These are phyloP conservation scores for Anethum foeniculum DNA, from an alignment of 140 eudicot genomes.

Conservation along the genomic window DNA sequence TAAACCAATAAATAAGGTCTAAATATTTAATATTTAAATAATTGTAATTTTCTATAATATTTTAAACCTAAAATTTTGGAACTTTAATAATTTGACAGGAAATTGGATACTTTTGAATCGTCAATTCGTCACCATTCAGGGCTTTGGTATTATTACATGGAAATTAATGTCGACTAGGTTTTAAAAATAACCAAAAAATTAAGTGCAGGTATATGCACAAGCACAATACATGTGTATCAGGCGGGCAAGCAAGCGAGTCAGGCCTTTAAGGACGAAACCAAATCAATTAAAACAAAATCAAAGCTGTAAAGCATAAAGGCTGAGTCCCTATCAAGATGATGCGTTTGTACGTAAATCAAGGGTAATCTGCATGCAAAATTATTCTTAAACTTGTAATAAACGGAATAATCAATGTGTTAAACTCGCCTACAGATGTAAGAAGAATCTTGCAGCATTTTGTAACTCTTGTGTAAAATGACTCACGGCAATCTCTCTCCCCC, in stretches of 20 bases:
- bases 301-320: constrained; percentile 6
- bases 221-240: background rate
- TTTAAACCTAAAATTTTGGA: too few species aligned
- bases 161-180: background rate
- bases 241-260: background rate
- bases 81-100: too few species aligned
- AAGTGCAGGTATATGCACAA: background rate
- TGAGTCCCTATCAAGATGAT: background rate
- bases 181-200: background rate
- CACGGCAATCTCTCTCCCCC: too few species aligned
- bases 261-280: background rate
- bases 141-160: too few species aligned
- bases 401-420: background rate
- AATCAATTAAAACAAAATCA: background rate
- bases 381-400: background rate
- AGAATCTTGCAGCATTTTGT: background rate
- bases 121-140: too few species aligned
- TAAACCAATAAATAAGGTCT: too few species aligned
- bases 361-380: background rate
- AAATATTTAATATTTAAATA: too few species aligned
- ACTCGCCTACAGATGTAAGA: background rate
- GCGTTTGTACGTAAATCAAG: background rate
- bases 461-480: background rate
- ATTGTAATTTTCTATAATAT: too few species aligned
- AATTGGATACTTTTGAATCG: too few species aligned